Evolutionary conservation across 192 early-diverging fungal species (phyloP).

Genomic region (Dissophora ornata): DNA sequence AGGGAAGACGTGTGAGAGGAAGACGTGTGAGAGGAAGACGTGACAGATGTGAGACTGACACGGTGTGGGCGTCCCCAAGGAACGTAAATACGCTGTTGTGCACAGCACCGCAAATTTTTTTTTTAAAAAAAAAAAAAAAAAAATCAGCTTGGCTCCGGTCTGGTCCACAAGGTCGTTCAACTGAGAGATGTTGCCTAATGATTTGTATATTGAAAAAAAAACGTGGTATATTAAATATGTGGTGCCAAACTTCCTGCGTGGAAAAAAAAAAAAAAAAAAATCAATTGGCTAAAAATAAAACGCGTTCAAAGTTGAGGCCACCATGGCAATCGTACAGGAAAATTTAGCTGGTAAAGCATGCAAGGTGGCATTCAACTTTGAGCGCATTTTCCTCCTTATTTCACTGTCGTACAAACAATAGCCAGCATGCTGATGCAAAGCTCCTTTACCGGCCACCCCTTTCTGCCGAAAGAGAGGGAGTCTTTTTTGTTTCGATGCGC

Average conservation of each 20-base stretch:
- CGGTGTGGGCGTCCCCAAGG: too few relatives aligned
- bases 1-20: too few relatives aligned
- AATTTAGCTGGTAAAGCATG: constrained; percentile 2
- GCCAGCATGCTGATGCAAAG: too few relatives aligned
- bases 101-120: too few relatives aligned
- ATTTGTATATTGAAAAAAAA: neutral
- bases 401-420: too few relatives aligned
- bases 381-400: neutral
- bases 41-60: too few relatives aligned
- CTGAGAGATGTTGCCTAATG: constrained; percentile 66
- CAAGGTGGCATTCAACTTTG: constrained; percentile 15
- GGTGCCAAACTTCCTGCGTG: too few relatives aligned
- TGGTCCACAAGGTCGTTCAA: constrained; percentile 66
- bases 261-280: neutral
- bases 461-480: too few relatives aligned
- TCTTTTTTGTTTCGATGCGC: too few relatives aligned
- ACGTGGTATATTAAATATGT: neutral
- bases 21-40: too few relatives aligned
- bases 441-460: too few relatives aligned
- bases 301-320: constrained; percentile 11
- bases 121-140: constrained; percentile 48
- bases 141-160: constrained; percentile 62
- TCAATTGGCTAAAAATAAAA: constrained; percentile 11
- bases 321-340: neutral
- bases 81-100: neutral